Evolutionary conservation across 164 flowering plant species (phyloP).

Genomic region (Stephania yunnanensis): DNA sequence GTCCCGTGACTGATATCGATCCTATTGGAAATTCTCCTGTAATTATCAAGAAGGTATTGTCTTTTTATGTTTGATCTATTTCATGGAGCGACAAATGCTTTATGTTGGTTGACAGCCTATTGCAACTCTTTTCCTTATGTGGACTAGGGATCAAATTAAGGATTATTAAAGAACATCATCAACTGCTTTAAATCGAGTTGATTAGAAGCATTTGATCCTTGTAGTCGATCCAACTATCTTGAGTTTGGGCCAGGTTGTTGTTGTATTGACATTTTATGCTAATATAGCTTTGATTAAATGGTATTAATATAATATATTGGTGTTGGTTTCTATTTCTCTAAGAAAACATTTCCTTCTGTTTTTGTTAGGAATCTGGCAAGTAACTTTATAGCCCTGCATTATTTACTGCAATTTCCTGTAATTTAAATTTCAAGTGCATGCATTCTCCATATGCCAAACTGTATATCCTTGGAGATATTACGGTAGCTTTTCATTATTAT

Average conservation of each 20-base stretch:
- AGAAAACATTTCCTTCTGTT: no score
- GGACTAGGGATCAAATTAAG: no score
- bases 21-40: constrained; percentile 99
- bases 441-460: not conserved
- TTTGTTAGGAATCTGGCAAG: not conserved
- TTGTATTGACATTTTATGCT: not conserved
- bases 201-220: no score
- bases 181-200: no score
- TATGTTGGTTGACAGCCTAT: no score
- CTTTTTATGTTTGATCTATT: not conserved
- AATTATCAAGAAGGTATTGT: constrained; percentile 73
- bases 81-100: no score
- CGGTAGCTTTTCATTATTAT: not conserved
- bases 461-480: not conserved
- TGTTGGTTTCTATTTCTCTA: no score
- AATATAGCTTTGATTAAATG: not conserved
- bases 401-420: not conserved
- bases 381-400: not conserved
- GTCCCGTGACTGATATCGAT: constrained; percentile 79
- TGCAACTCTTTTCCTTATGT: no score
- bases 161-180: no score
- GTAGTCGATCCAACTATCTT: no score
- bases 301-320: no score
- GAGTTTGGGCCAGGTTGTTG: no score
- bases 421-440: not conserved